Evolutionary conservation across 208 protist species (phyloP).

Genomic region (Trypanosoma mega): DNA sequence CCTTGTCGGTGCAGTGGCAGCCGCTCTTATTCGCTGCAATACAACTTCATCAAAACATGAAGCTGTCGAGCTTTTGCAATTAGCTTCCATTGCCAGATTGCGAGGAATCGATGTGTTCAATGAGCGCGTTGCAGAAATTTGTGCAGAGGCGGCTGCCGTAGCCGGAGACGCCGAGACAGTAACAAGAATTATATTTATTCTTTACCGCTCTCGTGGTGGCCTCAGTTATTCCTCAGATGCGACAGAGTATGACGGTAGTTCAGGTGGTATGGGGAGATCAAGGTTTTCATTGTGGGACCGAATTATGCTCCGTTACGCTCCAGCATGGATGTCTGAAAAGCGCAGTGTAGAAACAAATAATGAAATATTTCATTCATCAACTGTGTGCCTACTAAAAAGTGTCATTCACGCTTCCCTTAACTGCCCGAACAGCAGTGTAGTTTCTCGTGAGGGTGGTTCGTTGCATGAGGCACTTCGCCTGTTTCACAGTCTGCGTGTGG

Average conservation of each 20-base stretch:
- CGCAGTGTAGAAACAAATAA: background rate
- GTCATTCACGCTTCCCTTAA: conserved; percentile 47
- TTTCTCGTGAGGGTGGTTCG: background rate
- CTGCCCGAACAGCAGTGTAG: conserved; percentile 1
- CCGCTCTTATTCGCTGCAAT: conserved; percentile 35
- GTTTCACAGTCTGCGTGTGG: conserved; percentile 34
- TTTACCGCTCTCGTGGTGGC: conserved; percentile 50
- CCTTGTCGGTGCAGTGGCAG: conserved; percentile 35
- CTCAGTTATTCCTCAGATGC: conserved; percentile 20
- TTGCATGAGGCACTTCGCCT: conserved; percentile 38
- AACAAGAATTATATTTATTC: conserved; percentile 62
- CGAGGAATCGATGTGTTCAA: conserved; percentile 30
- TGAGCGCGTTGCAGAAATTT: conserved; percentile 44
- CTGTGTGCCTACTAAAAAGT: conserved; percentile 53
- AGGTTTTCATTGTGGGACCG: too few relatives aligned
- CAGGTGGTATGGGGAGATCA: too few relatives aligned
- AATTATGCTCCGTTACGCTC: background rate
- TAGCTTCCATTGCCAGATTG: conserved; percentile 35
- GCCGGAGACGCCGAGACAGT: conserved; percentile 59
- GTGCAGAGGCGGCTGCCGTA: conserved; percentile 57
- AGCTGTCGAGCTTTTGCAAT: conserved; percentile 40
- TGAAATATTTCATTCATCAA: conserved; percentile 35
- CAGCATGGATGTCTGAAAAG: background rate
- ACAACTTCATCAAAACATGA: conserved; percentile 15
- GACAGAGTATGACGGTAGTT: background rate